phyloP scores from a whole-genome alignment of 306 rosid genomes.

The Clitoria ternatea region DNA sequence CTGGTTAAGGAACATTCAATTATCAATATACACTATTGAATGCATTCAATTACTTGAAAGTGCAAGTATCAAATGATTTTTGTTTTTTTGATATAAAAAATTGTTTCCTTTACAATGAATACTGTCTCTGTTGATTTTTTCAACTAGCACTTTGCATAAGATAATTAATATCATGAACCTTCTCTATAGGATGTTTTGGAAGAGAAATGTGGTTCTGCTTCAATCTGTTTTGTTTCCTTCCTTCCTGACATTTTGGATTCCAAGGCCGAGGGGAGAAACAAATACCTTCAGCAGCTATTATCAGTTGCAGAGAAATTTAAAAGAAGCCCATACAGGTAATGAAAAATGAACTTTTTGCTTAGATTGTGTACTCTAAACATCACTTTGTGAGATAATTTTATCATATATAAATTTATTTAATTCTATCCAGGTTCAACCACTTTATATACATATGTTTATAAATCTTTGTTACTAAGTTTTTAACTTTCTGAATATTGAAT shows the following conservation, averaged over 20 bases:
- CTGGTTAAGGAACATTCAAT: background rate
- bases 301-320: conserved; percentile 93
- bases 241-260: conserved; percentile 97
- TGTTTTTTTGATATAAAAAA: background rate
- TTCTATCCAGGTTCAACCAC: background rate
- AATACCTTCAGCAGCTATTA: conserved; percentile 66
- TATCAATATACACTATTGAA: background rate
- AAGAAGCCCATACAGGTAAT: conserved; percentile 88
- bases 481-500: background rate
- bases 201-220: conserved; percentile 91
- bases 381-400: background rate
- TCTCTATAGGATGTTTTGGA: conserved; percentile 69
- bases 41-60: background rate
- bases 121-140: background rate
- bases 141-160: background rate
- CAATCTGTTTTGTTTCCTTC: conserved; percentile 94
- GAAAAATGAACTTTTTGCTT: background rate
- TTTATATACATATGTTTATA: background rate
- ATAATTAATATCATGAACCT: background rate
- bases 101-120: background rate
- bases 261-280: conserved; percentile 96
- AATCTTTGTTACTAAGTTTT: background rate
- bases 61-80: background rate
- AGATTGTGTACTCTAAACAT: background rate
- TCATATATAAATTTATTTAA: background rate